phyloP scores from a whole-genome alignment of 768 basidiomycete genomes.

The Thelephora ganbajun region DNA sequence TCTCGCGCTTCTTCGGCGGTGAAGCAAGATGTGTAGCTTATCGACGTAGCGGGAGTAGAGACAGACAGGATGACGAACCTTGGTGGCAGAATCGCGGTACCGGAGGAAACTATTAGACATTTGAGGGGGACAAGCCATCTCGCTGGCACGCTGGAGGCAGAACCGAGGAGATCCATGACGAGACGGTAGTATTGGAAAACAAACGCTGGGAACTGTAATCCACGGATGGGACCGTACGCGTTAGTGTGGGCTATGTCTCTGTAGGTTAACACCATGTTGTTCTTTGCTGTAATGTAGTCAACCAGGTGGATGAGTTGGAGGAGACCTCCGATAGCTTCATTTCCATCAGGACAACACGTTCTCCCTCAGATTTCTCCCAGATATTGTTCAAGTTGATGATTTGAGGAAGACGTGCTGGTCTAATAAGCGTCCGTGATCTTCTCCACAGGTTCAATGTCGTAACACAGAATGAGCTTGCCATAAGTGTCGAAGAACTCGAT shows the following conservation, averaged over 20 bases:
- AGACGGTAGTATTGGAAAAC: constrained; percentile 99
- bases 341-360: constrained; percentile 98
- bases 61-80: constrained; percentile 95
- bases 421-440: constrained; percentile 99
- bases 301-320: constrained; percentile 92
- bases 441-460: constrained; percentile 98
- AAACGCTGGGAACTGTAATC: constrained; percentile 95
- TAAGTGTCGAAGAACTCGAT: constrained; percentile 97
- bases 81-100: constrained; percentile 88
- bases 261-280: constrained; percentile 49
- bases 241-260: constrained; percentile 94
- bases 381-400: constrained; percentile 97
- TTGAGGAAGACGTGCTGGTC: constrained; percentile 97
- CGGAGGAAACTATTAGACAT: constrained; percentile 98
- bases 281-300: constrained; percentile 98
- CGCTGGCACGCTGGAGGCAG: constrained; percentile 93
- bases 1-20: constrained; percentile 94
- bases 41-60: constrained; percentile 97
- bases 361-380: constrained; percentile 97
- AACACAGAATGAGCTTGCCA: constrained; percentile 96
- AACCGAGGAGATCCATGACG: constrained; percentile 89
- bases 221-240: constrained; percentile 92
- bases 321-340: constrained; percentile 89
- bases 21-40: constrained; percentile 84
- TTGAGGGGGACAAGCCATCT: constrained; percentile 97